Evolutionary conservation across 495 filamentous ascomycete species (phyloP).

Genomic region (Astrothelium subdiscretum): DNA sequence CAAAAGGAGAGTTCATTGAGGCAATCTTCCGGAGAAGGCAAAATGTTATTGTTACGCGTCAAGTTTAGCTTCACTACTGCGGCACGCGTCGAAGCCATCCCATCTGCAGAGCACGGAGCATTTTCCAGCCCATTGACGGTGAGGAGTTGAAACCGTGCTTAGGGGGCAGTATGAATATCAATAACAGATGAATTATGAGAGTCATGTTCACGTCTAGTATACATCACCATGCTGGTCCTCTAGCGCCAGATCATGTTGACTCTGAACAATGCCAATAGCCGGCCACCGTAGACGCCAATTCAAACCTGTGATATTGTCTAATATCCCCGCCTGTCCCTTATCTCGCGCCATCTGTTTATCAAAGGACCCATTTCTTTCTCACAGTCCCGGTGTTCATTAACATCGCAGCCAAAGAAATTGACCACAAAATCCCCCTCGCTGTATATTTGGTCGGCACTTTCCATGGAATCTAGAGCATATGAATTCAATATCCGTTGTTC

Average conservation of each 20-base stretch:
- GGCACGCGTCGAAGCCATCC: too few species aligned
- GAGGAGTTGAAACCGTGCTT: too few species aligned
- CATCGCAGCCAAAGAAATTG: slow-evolving; percentile 58
- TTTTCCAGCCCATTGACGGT: too few species aligned
- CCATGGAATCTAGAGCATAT: slow-evolving; percentile 46
- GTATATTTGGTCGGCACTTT: slow-evolving; percentile 42
- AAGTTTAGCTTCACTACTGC: too few species aligned
- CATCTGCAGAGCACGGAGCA: too few species aligned
- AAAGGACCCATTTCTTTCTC: slow-evolving; percentile 50
- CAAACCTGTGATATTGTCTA: background rate
- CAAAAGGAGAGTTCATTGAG: too few species aligned
- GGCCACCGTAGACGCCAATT: background rate
- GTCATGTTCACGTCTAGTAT: background rate
- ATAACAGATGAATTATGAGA: too few species aligned
- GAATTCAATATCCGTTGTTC: slow-evolving; percentile 74
- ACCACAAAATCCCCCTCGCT: slow-evolving; percentile 82
- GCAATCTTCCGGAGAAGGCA: too few species aligned
- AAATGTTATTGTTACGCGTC: too few species aligned
- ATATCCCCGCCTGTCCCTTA: slow-evolving; percentile 8
- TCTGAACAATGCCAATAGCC: background rate
- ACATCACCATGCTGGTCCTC: too few species aligned
- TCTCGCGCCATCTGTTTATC: slow-evolving; percentile 16
- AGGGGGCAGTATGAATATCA: too few species aligned
- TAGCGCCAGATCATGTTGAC: background rate
- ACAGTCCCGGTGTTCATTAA: slow-evolving; percentile 47